A percentile compares a stretch with the other conserved stretches of the same genome.
These are phyloP conservation scores for Ophioceras dolichostomum DNA, from an alignment of 2,329 filamentous ascomycete species.

Conservation along the genomic window DNA sequence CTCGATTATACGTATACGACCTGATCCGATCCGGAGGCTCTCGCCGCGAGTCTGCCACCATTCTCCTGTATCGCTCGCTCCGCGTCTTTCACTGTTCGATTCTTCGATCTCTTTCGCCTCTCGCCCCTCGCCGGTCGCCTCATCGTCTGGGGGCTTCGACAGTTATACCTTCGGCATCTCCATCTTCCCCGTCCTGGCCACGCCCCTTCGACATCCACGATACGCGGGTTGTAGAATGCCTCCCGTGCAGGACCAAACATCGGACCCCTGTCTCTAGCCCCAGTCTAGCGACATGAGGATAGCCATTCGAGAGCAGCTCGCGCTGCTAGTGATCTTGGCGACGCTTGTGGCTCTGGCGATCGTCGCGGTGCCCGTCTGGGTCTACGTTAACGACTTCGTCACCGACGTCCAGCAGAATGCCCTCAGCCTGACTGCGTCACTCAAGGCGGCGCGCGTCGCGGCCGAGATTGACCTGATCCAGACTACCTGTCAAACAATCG, in stretches of 20 bases:
- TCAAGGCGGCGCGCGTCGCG: slow-evolving; percentile 73
- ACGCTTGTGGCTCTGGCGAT: slow-evolving; percentile 65
- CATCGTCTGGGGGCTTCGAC: no score
- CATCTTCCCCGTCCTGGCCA: no score
- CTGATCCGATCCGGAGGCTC: no score
- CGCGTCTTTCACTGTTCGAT: no score
- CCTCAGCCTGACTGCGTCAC: slow-evolving; percentile 66
- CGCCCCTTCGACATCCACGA: no score
- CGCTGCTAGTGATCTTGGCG: slow-evolving; percentile 62
- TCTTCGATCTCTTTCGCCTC: no score
- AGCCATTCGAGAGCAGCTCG: slow-evolving; percentile 79
- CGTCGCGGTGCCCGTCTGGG: slow-evolving; percentile 64
- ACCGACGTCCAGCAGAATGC: slow-evolving; percentile 41
- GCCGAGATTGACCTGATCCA: slow-evolving; percentile 71
- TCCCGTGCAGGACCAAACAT: slow-evolving; percentile 6
- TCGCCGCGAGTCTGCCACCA: no score
- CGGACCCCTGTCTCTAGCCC: slow-evolving; percentile 14
- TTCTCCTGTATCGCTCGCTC: no score
- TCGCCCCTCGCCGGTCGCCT: no score
- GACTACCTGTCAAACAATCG: slow-evolving; percentile 59
- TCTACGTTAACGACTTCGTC: slow-evolving; percentile 44
- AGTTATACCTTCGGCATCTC: no score
- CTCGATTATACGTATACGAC: no score
- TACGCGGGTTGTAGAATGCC: no score
- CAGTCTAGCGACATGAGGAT: slow-evolving; percentile 57